phyloP scores from a whole-genome alignment of 176 grass and related monocot genomes.

The Ensete glaucum region DNA sequence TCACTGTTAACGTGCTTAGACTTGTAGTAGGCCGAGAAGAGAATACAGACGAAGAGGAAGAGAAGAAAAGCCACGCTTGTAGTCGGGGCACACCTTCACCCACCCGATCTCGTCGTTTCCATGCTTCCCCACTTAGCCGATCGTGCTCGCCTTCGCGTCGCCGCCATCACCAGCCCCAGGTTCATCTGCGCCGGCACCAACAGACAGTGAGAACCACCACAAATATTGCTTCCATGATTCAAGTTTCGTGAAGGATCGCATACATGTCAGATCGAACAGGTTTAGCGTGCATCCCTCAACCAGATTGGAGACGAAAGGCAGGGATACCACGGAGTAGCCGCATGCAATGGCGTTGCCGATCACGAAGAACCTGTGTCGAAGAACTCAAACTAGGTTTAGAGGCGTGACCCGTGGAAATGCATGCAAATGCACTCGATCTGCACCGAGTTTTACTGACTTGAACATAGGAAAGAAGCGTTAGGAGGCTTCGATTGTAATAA shows the following conservation, averaged over 20 bases:
- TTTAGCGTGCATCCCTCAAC: slow-evolving; percentile 18
- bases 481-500: slow-evolving; percentile 19
- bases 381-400: not conserved
- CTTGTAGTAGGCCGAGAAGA: slow-evolving; percentile 21
- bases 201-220: not conserved
- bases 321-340: slow-evolving; percentile 28
- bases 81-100: slow-evolving; percentile 40
- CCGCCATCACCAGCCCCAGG: slow-evolving; percentile 29
- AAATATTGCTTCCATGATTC: too few relatives aligned
- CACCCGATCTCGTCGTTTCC: slow-evolving; percentile 43
- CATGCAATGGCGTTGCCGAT: slow-evolving; percentile 16
- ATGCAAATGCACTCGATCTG: not conserved
- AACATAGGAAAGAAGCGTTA: slow-evolving; percentile 32
- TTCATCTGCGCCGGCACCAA: slow-evolving; percentile 1
- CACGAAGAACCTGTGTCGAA: slow-evolving; percentile 24
- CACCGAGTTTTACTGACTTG: slow-evolving; percentile 17
- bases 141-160: slow-evolving; percentile 7
- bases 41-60: slow-evolving; percentile 16
- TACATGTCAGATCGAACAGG: slow-evolving; percentile 26
- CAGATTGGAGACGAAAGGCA: not conserved
- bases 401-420: not conserved
- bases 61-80: slow-evolving; percentile 20
- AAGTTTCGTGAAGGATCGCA: too few relatives aligned
- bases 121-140: slow-evolving; percentile 29
- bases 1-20: not conserved